Evolutionary conservation across 768 basidiomycete species (phyloP).

Genomic region (Botryobasidium botryosum): DNA sequence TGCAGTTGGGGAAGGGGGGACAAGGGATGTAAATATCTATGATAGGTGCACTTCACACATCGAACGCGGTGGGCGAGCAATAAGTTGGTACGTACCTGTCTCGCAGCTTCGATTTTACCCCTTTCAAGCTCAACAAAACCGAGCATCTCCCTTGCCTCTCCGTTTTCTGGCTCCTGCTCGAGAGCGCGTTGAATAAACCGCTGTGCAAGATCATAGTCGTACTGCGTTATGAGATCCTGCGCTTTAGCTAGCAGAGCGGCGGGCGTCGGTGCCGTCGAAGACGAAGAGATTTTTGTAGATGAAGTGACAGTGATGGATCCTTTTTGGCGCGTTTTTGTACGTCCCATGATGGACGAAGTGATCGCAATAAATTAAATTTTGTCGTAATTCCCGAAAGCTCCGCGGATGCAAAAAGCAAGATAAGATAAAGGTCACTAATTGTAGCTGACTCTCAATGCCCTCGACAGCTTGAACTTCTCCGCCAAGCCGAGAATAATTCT

Average conservation of each 20-base stretch:
- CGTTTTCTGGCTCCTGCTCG: constrained; percentile 42
- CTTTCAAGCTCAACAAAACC: constrained; percentile 65
- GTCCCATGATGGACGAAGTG: too few species aligned
- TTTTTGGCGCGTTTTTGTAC: too few species aligned
- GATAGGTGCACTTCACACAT: too few species aligned
- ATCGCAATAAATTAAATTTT: too few species aligned
- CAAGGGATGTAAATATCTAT: constrained; percentile 42
- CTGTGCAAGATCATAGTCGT: constrained; percentile 66
- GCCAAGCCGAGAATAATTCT: too few species aligned
- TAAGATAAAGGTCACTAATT: too few species aligned
- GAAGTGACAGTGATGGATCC: too few species aligned
- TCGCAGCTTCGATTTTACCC: constrained; percentile 59
- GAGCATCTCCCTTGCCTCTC: constrained; percentile 60
- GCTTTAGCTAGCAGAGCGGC: constrained; percentile 54
- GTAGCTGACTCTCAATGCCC: too few species aligned
- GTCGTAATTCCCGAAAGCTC: too few species aligned
- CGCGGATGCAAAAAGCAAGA: too few species aligned
- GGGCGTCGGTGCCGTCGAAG: constrained; percentile 34
- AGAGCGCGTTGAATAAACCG: constrained; percentile 55
- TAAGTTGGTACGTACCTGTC: constrained; percentile 30
- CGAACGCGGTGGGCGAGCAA: background rate
- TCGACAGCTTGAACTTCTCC: too few species aligned
- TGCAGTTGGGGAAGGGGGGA: constrained; percentile 45
- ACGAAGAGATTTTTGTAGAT: too few species aligned
- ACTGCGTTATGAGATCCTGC: constrained; percentile 65